Evolutionary conservation across 179 eudicot species (phyloP).

Genomic region (Silene vulgaris): DNA sequence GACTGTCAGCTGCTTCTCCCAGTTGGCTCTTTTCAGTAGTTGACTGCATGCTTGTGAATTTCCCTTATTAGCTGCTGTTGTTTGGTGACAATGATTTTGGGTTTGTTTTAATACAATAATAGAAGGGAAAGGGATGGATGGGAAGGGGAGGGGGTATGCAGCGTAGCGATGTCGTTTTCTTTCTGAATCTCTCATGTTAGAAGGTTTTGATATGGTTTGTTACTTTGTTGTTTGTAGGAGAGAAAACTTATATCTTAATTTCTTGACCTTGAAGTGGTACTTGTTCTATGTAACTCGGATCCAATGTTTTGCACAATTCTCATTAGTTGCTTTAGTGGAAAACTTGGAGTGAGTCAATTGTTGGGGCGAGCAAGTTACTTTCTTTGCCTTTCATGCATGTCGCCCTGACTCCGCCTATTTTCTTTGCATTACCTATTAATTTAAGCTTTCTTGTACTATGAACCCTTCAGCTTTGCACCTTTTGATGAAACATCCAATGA

Average conservation of each 20-base stretch:
- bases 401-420: background rate
- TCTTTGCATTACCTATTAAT: background rate
- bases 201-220: background rate
- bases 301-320: background rate
- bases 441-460: background rate
- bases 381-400: background rate
- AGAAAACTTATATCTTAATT: no score
- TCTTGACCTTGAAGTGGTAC: background rate
- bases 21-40: background rate
- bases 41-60: background rate
- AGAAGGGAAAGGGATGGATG: background rate
- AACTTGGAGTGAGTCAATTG: background rate
- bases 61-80: background rate
- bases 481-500: background rate
- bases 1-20: background rate
- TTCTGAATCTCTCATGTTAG: background rate
- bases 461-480: background rate
- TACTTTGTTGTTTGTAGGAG: background rate
- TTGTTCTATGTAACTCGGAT: background rate
- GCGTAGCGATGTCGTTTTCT: no score
- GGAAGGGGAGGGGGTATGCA: no score
- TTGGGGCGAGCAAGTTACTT: background rate
- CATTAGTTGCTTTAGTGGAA: background rate
- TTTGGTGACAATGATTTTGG: background rate
- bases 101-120: background rate